Base-by-base conservation (phyloP, 352 stramenopile species). In the Globisporangium orthogonon region DNA sequence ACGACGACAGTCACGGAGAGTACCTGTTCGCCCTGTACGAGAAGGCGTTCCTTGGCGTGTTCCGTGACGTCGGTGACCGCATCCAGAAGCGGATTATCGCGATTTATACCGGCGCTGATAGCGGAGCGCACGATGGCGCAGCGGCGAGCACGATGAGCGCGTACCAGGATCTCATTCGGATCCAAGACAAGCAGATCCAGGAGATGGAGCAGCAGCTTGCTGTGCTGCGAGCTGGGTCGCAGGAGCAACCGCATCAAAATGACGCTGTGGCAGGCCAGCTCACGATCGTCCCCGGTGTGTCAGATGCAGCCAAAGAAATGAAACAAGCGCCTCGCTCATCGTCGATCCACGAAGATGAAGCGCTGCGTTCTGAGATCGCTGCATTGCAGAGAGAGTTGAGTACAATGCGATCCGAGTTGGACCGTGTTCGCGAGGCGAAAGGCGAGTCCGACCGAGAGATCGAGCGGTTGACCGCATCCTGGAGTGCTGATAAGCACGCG, bases 121-220 rank as follows among this genome's bases (percentile, higher is more conserved):
- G 62, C 23, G 64, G 68, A 14, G 49, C 57, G 45, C 50, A 63
- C 9, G 41, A 48, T 43, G 48, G 37, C 30, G 30, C 29, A 39
- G 62, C 50, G 33, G 7, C 28, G 13, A 61, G 18, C 51, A 65
- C 76, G 13, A 66, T 81, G 10, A 60, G 66, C 33, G 78, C 81
- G 3, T 92, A 92, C 43, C 79, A 89, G 40, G 79, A 92, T 51
- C 69, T 92, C 30, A 92, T 92, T 54, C 78, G 83, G 5, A 86
- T 90, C 61, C 83, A 92, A 62, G 83, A 92, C 46, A 76, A 83
- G 50, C 75, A 89, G 41, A 75, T 91, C 47, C 67, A 83, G 6
- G 69, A 80, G 18, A 57, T 92, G 4, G 62, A 88, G 56, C 56
- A 65, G 15, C 57, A 76, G 58, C 35, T 63, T 4, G 23, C 23